Evolutionary conservation across 1,139 yeast species (phyloP).

Genomic region (Kurtzmaniella natalensis): DNA sequence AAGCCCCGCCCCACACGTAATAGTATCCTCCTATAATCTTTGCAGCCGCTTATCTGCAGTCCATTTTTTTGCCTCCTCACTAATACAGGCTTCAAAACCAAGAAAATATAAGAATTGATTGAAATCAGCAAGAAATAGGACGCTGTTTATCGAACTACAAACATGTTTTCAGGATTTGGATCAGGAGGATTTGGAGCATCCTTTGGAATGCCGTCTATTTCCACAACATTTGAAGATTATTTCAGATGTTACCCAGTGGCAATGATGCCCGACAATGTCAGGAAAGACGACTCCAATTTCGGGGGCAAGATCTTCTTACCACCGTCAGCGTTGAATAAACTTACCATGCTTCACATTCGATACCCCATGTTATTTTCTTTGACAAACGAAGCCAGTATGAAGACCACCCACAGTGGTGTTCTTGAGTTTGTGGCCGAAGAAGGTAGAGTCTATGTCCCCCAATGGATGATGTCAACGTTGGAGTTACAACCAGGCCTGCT

Average conservation of each 20-base stretch:
- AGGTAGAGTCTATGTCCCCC: slow-evolving; percentile 91
- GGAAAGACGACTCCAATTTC: slow-evolving; percentile 79
- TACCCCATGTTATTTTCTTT: slow-evolving; percentile 94
- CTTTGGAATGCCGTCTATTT: slow-evolving; percentile 25
- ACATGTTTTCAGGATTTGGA: slow-evolving; percentile 46
- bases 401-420: slow-evolving; percentile 84
- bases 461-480: slow-evolving; percentile 92
- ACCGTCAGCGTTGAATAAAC: slow-evolving; percentile 83
- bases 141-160: too few relatives aligned
- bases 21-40: too few relatives aligned
- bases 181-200: slow-evolving; percentile 35
- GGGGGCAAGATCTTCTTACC: slow-evolving; percentile 98
- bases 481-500: slow-evolving; percentile 73
- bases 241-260: slow-evolving; percentile 89
- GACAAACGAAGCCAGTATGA: slow-evolving; percentile 56
- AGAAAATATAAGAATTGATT: too few relatives aligned
- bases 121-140: too few relatives aligned
- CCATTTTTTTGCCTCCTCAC: too few relatives aligned
- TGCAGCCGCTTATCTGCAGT: slow-evolving; percentile 4
- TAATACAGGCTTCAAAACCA: too few relatives aligned
- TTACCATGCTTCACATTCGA: slow-evolving; percentile 80
- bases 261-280: slow-evolving; percentile 80
- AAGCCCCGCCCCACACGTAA: too few relatives aligned
- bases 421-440: slow-evolving; percentile 96
- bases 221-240: slow-evolving; percentile 60